A percentile compares a stretch with the other conserved stretches of the same genome.
Evolutionary conservation across 768 basidiomycete genomes (phyloP).

Genomic region (Psilocybe sp.): DNA sequence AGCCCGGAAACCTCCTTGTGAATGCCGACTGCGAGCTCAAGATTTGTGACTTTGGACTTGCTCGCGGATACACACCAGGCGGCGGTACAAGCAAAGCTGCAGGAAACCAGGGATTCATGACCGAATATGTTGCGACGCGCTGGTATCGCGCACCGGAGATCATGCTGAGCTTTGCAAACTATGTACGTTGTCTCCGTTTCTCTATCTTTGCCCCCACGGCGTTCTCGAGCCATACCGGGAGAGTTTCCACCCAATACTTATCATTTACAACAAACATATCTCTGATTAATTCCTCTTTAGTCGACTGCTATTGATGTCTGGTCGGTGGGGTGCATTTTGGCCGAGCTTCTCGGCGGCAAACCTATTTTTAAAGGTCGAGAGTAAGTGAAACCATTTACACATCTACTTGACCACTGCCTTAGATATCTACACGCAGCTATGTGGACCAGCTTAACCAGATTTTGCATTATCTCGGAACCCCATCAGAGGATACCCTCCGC

Average conservation of each 20-base stretch:
- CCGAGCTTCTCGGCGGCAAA: conserved; percentile 89
- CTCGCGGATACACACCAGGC: conserved; percentile 88
- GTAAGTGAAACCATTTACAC: conserved; percentile 42
- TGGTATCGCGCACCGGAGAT: conserved; percentile 99
- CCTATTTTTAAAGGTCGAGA: conserved; percentile 98
- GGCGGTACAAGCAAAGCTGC: conserved; percentile 70
- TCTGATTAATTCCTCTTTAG: conserved; percentile 33
- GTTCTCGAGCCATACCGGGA: no score
- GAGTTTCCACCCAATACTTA: no score
- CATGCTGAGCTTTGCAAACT: conserved; percentile 96
- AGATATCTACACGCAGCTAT: conserved; percentile 50
- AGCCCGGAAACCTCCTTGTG: conserved; percentile 92
- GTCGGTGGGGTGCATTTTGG: conserved; percentile 95
- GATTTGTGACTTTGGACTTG: conserved; percentile 98
- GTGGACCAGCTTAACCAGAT: conserved; percentile 99
- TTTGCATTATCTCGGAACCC: conserved; percentile 96
- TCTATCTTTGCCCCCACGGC: not conserved
- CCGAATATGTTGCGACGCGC: conserved; percentile 97
- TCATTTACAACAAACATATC: not conserved
- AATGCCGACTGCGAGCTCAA: conserved; percentile 98
- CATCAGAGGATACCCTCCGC: conserved; percentile 92
- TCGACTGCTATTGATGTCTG: conserved; percentile 93
- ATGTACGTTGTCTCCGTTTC: conserved; percentile 50
- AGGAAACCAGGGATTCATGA: conserved; percentile 95
- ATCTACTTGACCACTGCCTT: not conserved